Base-by-base conservation (phyloP, 495 filamentous ascomycete species). In the Cercophora sp. region DNA sequence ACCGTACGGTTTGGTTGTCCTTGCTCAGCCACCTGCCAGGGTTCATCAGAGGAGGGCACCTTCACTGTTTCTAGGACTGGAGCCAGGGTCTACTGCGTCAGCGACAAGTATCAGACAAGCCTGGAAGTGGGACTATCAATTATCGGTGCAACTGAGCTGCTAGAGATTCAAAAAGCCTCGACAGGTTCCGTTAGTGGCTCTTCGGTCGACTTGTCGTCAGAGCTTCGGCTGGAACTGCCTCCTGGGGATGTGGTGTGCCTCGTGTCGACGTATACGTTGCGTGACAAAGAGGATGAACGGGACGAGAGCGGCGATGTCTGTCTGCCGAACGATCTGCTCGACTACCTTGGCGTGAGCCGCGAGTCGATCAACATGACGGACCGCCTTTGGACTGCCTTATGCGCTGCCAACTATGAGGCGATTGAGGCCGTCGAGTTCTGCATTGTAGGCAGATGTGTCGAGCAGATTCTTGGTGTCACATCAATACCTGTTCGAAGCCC, bases 351-450 rank as follows among this genome's bases (percentile, higher is more conserved):
- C 6, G 42, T 57, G 9, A 42, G 27, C 9, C 32, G 48, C 4
- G 48, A 39, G 11, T 57, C 54, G 32, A 22, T 26, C 0, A 29
- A 57, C 6, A 57, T 57, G 54, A 52, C 41, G 5, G 54, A 57
- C 19, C 32, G 54, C 3, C n/a, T 57, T n/a, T 57, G 48, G 48
- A 57, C 54, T 6, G 41, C 48, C 1, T 16, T 57, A 2, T 57
- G 54, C 18, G 48, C 41, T 0, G 23, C 54, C 9, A 57, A 57
- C 48, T 57, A 57, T 19, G 54, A 57, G 24, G 54, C 54, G 2
- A 43, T 48, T 3, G 54, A 57, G 32, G 54, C 54, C 8, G 54
- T 57, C 20, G 54, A 57, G 34, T 52, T 57, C n/a, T 57, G 54
- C 48, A 37, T 57, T 11, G 48, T 57, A 11, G 54, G 48, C 5